Evolutionary conservation across 805 yeast genomes (phyloP), one percentile per base, ranked within the genome.

Genomic region (Vanderwaltozyma tropicalis): DNA sequence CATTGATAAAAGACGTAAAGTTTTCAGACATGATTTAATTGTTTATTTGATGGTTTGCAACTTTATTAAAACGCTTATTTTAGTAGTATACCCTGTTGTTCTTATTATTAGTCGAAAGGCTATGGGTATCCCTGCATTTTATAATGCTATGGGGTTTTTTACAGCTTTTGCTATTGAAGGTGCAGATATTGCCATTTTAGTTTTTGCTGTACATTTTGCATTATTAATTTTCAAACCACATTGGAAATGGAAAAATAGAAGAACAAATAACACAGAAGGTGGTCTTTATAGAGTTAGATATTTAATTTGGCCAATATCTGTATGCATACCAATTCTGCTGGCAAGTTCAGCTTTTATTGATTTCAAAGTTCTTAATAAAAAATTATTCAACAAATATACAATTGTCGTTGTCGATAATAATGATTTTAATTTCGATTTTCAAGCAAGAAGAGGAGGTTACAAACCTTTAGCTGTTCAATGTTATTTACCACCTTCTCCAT

Each of bases 161-260:
- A 81, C 94, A 1, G 83, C 88, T 3, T 68, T 78, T 28, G 70
- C 85, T 17, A 80, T 82, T 12, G 94, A 84, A 58, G 94, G 94
- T 16, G 86, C 88, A 1, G 96, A 87, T 59, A 53, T 85, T 26
- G 87, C 92, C 14, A 87, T 86, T 37, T 63, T 85, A 24, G 70
- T 80, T 26, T 81, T 87, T 61, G 95, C 96, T 1, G 60, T 86
- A 13, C 95, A 87, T 59, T 80, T 89, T 9, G 84, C 76, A 20
- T 53, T 86, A 31, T 62, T 85, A 22, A 80, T 87, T 4, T 82
- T 84, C 57, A 64, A 66, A 41, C 85, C 89, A 1, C 67, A 64
- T 21, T 66, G 68, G 41, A 68, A 65, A 40, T 66, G 70, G 47
- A 57, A 59, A 32, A 56, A 55, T 41, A 51, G 49, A 11, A 55